Evolutionary conservation across 371 early-diverging fungal species (phyloP).

Genomic region (Rhizomucor pusillus): DNA sequence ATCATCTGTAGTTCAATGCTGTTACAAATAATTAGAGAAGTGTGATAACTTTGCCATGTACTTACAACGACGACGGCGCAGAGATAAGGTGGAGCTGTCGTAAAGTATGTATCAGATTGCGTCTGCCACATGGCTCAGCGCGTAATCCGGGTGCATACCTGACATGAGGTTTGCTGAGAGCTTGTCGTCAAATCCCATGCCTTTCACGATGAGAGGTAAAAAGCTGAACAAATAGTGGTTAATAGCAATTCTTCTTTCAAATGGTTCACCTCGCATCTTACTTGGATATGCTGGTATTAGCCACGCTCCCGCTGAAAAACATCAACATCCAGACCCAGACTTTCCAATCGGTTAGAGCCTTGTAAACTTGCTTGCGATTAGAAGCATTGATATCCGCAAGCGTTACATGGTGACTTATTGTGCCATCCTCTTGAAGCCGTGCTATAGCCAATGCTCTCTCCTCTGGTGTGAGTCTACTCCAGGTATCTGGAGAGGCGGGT

Average conservation of each 20-base stretch:
- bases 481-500: conserved; percentile 38
- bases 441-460: conserved; percentile 27
- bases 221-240: conserved; percentile 19
- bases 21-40: background rate
- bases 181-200: conserved; percentile 42
- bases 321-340: conserved; percentile 52
- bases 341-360: conserved; percentile 43
- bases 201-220: conserved; percentile 40
- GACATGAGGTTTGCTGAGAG: conserved; percentile 49
- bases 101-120: background rate
- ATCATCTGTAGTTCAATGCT: conserved; percentile 29
- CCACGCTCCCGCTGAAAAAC: conserved; percentile 50
- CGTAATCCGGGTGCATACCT: no score
- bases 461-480: conserved; percentile 28
- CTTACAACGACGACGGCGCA: conserved; percentile 42
- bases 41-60: no score
- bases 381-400: conserved; percentile 33
- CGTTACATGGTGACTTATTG: conserved; percentile 25
- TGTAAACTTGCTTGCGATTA: conserved; percentile 35
- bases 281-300: conserved; percentile 50
- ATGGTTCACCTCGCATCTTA: conserved; percentile 10
- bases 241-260: background rate
- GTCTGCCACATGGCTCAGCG: no score
- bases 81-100: conserved; percentile 44
- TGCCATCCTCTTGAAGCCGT: conserved; percentile 18